A percentile compares a stretch with the other conserved stretches of the same genome.
Evolutionary conservation across 2,329 filamentous ascomycete genomes (phyloP).

Genomic region (Neopestalotiopsis rosae): DNA sequence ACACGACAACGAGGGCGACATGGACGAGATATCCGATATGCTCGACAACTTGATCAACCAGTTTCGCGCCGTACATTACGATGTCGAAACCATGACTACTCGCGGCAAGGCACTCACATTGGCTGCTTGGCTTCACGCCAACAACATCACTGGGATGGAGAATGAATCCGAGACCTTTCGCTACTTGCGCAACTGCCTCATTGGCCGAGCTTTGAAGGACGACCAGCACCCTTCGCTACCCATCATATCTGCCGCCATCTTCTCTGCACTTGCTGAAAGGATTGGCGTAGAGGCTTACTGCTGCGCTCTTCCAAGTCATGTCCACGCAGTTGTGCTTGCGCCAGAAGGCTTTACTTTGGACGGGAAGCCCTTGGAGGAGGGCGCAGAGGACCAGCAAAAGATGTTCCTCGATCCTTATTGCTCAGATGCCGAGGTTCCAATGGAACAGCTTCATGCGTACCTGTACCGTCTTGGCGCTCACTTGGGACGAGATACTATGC

Average conservation of each 20-base stretch:
- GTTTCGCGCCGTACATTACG: constrained; percentile 58
- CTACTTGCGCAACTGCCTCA: constrained; percentile 83
- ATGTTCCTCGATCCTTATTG: constrained; percentile 90
- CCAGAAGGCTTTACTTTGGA: constrained; percentile 66
- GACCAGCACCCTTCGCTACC: constrained; percentile 80
- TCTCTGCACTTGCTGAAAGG: constrained; percentile 76
- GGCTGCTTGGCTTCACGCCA: constrained; percentile 70
- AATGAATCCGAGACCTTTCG: constrained; percentile 72
- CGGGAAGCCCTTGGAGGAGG: constrained; percentile 42
- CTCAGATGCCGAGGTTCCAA: constrained; percentile 68
- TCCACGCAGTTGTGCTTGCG: constrained; percentile 78
- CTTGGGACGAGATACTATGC: constrained; percentile 52
- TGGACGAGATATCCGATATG: constrained; percentile 63
- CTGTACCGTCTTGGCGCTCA: constrained; percentile 57
- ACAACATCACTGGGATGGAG: constrained; percentile 74
- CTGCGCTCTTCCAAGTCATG: constrained; percentile 83
- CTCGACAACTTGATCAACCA: constrained; percentile 69
- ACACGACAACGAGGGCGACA: constrained; percentile 73
- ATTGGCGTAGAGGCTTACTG: constrained; percentile 79
- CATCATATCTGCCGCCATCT: constrained; percentile 86
- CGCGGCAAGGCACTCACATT: constrained; percentile 72
- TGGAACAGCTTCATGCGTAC: constrained; percentile 61
- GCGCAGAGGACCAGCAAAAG: constrained; percentile 50
- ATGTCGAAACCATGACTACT: constrained; percentile 62
- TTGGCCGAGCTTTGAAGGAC: constrained; percentile 79